Base-by-base conservation (phyloP, 2,329 filamentous ascomycete genomes). In the Graphilbum ipis-grandicollis region DNA sequence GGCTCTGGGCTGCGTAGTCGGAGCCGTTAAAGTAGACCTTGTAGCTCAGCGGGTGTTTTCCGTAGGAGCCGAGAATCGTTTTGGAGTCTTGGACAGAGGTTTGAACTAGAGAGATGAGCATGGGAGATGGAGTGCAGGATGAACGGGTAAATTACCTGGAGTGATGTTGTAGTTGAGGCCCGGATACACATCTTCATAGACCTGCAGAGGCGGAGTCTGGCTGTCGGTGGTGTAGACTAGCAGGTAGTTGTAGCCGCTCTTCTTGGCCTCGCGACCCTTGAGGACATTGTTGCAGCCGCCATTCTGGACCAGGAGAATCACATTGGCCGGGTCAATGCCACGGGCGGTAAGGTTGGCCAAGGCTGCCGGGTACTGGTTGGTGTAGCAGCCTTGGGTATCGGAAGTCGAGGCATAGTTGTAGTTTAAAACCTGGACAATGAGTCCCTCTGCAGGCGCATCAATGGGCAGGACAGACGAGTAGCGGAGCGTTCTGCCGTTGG, bases 261-360 rank as follows among this genome's bases (percentile, higher is more conserved):
- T 60, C 3, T 56, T 63, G 5, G 66, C 66, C 40, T 71, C 68
- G 30, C 55, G 48, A 2, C 61, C 62, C 55, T 78, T 76, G 12
- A 59, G 46, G 2, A 57, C 55, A 40, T 73, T 75, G 0, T 59
- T 59, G 50, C 73, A 78, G 9, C 54, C 62, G 34, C 72, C 72
- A 19, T 71, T 63, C 33, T 67, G 66, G 29, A 79, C 57, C 9
- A 79, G 62, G 4, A 75, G 70, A 28, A 79, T 65, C 35, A 66
- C 57, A 18, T 57, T 56, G 33, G 64, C 65, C 14, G 79, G 57
- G 44, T 76, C 65, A 1, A 71, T 68, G 0, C 67, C 71, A 10
- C 71, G 68, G 0, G 66, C 71, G 41, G 59, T 56, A 5, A 23
- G 21, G 21, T 23, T 23, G 21, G 21, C 21, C 21, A 23, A 10